These are phyloP conservation scores for Sordariomycetes sp. DNA, from an alignment of 2,329 filamentous ascomycete genomes.

Conservation along the genomic window DNA sequence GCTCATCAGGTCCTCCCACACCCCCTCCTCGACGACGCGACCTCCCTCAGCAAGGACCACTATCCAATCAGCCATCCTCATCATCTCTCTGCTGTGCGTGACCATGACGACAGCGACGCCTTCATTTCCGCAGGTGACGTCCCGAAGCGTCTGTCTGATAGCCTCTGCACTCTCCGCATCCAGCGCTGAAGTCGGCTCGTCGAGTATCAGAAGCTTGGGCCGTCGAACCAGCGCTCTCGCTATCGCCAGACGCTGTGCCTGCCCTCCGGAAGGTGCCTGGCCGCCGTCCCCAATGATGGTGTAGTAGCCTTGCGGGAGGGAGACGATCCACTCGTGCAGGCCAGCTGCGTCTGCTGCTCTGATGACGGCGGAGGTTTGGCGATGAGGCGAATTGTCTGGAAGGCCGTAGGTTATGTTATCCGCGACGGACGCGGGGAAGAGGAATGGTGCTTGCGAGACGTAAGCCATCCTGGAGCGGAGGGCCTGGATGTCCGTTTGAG, in stretches of 20 bases:
- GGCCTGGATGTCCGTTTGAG: conserved; percentile 46
- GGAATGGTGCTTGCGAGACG: conserved; percentile 60
- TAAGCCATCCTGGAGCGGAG: conserved; percentile 56
- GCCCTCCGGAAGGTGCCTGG: conserved; percentile 65
- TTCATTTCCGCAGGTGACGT: conserved; percentile 24
- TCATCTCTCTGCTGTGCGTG: conserved; percentile 80
- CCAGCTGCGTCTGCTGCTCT: conserved; percentile 48
- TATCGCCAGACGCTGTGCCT: conserved; percentile 73
- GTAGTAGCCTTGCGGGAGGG: conserved; percentile 48
- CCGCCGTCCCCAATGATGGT: conserved; percentile 74
- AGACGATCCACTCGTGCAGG: conserved; percentile 68
- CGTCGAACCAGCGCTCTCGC: conserved; percentile 66
- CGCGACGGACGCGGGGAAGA: conserved; percentile 70
- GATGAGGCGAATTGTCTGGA: conserved; percentile 39
- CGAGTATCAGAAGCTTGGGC: conserved; percentile 68
- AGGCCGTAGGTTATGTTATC: conserved; percentile 82
- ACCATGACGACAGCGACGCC: conserved; percentile 67
- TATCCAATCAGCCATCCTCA: conserved; percentile 66
- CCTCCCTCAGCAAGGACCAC: conserved; percentile 58
- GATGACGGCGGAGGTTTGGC: conserved; percentile 33
- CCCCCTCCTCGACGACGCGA: conserved; percentile 57
- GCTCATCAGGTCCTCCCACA: conserved; percentile 50
- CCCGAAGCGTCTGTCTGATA: conserved; percentile 53
- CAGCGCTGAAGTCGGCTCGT: conserved; percentile 79
- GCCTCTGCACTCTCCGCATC: conserved; percentile 59